Base-by-base conservation (phyloP, 352 stramenopile genomes). In the Phytophthora ohioensis region DNA sequence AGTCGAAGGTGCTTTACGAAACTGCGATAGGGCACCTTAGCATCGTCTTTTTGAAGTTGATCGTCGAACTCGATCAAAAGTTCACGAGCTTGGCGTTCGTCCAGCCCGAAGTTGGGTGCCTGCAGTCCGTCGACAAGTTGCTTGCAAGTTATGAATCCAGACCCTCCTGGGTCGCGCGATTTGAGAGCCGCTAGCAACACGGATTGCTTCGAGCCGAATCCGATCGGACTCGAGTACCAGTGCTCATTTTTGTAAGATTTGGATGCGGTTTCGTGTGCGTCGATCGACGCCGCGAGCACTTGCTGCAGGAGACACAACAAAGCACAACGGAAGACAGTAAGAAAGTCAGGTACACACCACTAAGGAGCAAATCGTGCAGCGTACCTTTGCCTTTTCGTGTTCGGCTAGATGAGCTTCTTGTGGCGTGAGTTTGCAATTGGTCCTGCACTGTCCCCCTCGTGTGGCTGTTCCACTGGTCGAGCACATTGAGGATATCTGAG, bases 191-290 rank as follows among this genome's bases (percentile, higher is more conserved):
- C 61, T 2, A 86, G 67, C 49, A 91, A 15, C 5, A 90, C 81
- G 1, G 83, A 81, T 5, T 71, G 69, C 41, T 73, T 83, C 35
- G 81, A 91, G 9, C 83, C 83, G 21, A 55, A 57, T 2, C 78
- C 81, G 17, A 88, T 70, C 4, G 78, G 78, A 52, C 81, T 91
- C 4, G 52, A 68, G 53, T 88, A 89, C 81, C 81, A 91, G 5
- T 74, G 47, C 13, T 90, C 80, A 48, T 85, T 67, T 59, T 90
- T 91, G 72, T 86, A 91, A 30, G 79, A 79, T 69, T 91, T 91
- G 49, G 53, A 64, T 36, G 54, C 34, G 35, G 36, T 48, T 67
- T 85, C 64, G 35, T 67, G 47, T 0, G 54, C 58, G n/a, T 71
- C 57, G 47, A 79, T 76, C 10, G 61, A 54, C 2, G n/a, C 7